A percentile compares a stretch with the other conserved stretches of the same genome.
Evolutionary conservation across 495 filamentous ascomycete genomes (phyloP).

Genomic region (Aspergillus baeticus): DNA sequence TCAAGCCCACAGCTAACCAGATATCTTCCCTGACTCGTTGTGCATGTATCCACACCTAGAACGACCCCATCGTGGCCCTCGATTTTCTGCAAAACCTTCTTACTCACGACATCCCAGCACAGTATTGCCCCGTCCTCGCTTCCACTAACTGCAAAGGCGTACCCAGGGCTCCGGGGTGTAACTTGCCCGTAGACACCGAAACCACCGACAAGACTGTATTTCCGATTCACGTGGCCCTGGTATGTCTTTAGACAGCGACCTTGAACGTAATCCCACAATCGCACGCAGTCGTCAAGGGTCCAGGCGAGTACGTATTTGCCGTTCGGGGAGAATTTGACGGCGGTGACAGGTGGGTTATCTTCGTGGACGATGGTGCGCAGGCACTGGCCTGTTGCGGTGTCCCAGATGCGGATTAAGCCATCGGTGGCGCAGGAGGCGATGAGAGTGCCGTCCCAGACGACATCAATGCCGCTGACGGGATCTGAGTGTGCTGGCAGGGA

Average conservation of each 20-base stretch:
- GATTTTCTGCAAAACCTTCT: slow-evolving; percentile 72
- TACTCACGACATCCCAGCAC: slow-evolving; percentile 86
- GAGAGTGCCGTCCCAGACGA: slow-evolving; percentile 87
- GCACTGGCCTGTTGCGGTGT: slow-evolving; percentile 93
- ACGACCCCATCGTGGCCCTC: slow-evolving; percentile 78
- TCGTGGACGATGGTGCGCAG: slow-evolving; percentile 92
- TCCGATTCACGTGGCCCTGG: slow-evolving; percentile 84
- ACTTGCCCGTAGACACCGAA: slow-evolving; percentile 65
- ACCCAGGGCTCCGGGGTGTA: slow-evolving; percentile 31
- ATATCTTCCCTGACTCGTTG: slow-evolving; percentile 33
- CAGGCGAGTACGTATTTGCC: slow-evolving; percentile 89
- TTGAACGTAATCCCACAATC: slow-evolving; percentile 91
- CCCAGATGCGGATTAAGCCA: slow-evolving; percentile 91
- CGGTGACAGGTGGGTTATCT: slow-evolving; percentile 89
- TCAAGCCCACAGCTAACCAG: slow-evolving; percentile 67
- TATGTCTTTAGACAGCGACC: slow-evolving; percentile 93
- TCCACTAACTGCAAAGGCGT: slow-evolving; percentile 72
- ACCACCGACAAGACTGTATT: slow-evolving; percentile 76
- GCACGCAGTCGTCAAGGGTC: slow-evolving; percentile 83
- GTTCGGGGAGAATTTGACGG: slow-evolving; percentile 89
- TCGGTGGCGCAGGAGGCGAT: slow-evolving; percentile 87
- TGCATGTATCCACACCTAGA: slow-evolving; percentile 71
- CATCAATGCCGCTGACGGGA: slow-evolving; percentile 89
- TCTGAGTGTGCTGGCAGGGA: slow-evolving; percentile 93
- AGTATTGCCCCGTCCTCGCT: slow-evolving; percentile 85